Base-by-base conservation (phyloP, 371 early-diverging fungal species). In the Dichotomocladium elegans region DNA sequence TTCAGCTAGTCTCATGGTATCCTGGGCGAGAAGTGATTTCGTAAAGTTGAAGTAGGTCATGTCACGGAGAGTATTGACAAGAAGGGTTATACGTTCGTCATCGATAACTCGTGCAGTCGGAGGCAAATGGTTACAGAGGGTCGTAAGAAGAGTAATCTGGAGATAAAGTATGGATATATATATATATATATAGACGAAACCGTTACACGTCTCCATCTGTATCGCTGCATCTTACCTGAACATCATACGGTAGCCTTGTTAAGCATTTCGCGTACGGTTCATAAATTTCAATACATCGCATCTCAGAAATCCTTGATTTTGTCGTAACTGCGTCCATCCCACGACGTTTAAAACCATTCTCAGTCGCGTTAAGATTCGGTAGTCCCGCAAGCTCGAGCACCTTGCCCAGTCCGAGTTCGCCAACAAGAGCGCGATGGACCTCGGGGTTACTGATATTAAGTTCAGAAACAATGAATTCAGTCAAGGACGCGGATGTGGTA, bases 281-380 rank as follows among this genome's bases (percentile, higher is more conserved):
- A 12, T 75, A 61, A 2, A 70, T 42, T 41, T 81, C 81, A 4
- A 80, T 30, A 6, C 68, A 67, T 19, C 83, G 62, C 22, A 75
- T 68, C 21, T 55, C 63, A 1, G 81, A 79, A 6, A 83, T 55
- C 1, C 54, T 55, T 1, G 72, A 67, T 37, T 63, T 70, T 53
- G 71, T 80, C 8, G 72, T 71, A 1, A 83, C 64, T 3, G 80
- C 70, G 35, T 68, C 76, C 63, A 81, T 62, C 8, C 83, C 83
- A 45, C 83, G 77, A 17, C 81, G 76, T 35, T 64, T 72, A 25
- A 54, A 57, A 41, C 55, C 70, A 15, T 27, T 43, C 27, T 28
- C 42, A 37, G 26, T 14, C 3, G 19, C 31, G 4, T 50, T 48
- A 10, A 45, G 25, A 11, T n/a, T 56, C 1, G 46, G 51, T 17